phyloP scores from a whole-genome alignment of 1,284 basidiomycete species.

The Cerioporus squamosus region DNA sequence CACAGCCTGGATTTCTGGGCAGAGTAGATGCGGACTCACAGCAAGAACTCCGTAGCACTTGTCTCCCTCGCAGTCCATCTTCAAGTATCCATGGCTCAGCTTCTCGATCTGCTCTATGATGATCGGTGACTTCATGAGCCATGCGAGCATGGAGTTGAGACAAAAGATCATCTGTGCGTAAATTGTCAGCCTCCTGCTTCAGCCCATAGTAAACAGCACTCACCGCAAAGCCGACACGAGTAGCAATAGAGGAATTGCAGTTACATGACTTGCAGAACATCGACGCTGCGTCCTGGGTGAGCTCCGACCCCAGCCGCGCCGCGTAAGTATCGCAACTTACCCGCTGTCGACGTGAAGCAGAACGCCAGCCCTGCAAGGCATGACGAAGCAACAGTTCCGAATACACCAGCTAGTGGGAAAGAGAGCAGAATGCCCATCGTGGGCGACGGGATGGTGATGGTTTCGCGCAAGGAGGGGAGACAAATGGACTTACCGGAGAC shows the following conservation, averaged over 20 bases:
- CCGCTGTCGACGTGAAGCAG: slow-evolving; percentile 84
- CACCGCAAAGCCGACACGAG: slow-evolving; percentile 95
- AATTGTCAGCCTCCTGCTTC: background rate
- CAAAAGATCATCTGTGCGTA: slow-evolving; percentile 86
- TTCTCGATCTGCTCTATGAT: slow-evolving; percentile 90
- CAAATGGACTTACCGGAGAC: too few species aligned
- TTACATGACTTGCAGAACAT: slow-evolving; percentile 99
- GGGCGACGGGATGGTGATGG: background rate
- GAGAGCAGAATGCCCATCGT: slow-evolving; percentile 85
- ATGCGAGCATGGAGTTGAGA: slow-evolving; percentile 95
- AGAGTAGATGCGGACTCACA: slow-evolving; percentile 49
- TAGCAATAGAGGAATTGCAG: slow-evolving; percentile 98
- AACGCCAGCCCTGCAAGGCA: slow-evolving; percentile 82
- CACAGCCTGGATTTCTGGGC: too few species aligned
- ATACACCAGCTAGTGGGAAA: slow-evolving; percentile 81
- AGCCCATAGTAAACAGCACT: slow-evolving; percentile 64
- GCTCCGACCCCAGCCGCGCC: background rate
- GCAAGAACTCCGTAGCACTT: slow-evolving; percentile 98
- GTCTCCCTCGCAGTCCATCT: slow-evolving; percentile 94
- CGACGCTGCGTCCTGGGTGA: slow-evolving; percentile 59
- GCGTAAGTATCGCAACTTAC: slow-evolving; percentile 38
- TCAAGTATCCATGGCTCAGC: slow-evolving; percentile 95
- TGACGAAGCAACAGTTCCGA: slow-evolving; percentile 80
- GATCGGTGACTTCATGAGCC: slow-evolving; percentile 92
- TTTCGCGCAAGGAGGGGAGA: background rate